These are phyloP conservation scores for Cardamine resedifolia DNA, from an alignment of 345 rosid species.

Conservation along the genomic window DNA sequence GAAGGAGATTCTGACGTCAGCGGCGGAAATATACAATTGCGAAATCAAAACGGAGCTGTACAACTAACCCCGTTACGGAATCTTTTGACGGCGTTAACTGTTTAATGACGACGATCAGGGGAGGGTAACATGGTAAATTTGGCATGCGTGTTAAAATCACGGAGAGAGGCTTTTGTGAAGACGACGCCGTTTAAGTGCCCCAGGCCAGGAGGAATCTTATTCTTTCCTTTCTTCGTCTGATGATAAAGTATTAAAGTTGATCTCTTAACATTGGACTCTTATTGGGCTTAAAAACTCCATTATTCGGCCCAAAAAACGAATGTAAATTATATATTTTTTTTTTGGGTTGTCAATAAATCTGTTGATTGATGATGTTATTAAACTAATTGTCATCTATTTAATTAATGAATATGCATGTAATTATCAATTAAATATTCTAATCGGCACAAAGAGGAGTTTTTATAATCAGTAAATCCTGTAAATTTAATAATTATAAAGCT, in stretches of 20 bases:
- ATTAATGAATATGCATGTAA: not conserved
- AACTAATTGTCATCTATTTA: not conserved
- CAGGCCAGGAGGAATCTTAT: not conserved
- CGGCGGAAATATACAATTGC: slow-evolving; percentile 7
- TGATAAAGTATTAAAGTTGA: not conserved
- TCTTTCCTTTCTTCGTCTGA: not conserved
- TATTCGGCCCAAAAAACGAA: not conserved
- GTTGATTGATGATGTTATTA: not conserved
- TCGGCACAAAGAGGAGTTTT: not conserved
- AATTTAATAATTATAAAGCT: not conserved
- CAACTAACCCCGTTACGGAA: slow-evolving; percentile 9
- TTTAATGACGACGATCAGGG: not conserved
- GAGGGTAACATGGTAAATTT: slow-evolving; percentile 17
- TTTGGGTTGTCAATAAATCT: not conserved
- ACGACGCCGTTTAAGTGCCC: not conserved
- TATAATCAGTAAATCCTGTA: not conserved
- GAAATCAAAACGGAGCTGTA: slow-evolving; percentile 17
- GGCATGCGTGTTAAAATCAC: not conserved
- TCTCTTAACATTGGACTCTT: not conserved
- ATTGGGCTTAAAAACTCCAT: not conserved
- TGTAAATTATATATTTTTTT: not conserved
- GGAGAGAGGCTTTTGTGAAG: not conserved
- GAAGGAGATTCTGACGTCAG: slow-evolving; percentile 31
- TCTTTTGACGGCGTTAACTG: slow-evolving; percentile 31
- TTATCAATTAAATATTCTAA: not conserved